A percentile compares a stretch with the other conserved stretches of the same genome.
phyloP scores from a whole-genome alignment of 805 yeast species.

The Yarrowia sp. region DNA sequence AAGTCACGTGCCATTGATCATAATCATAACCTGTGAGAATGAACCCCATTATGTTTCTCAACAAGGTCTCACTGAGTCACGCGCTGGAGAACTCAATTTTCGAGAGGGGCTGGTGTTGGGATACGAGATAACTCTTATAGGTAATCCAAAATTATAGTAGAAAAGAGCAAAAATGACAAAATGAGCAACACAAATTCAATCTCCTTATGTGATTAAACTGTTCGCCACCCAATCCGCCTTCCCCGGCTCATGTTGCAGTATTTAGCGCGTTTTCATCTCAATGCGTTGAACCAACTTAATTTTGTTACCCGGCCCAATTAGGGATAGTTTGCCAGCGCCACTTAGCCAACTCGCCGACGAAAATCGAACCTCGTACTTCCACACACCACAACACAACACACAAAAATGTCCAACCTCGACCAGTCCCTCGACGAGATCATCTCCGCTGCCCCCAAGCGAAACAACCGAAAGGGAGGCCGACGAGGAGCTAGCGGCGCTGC shows the following conservation, averaged over 20 bases:
- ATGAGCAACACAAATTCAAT: too few species aligned
- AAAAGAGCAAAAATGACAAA: too few species aligned
- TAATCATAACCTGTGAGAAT: too few species aligned
- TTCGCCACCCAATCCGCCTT: too few species aligned
- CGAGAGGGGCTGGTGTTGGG: background rate
- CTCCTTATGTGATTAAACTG: too few species aligned
- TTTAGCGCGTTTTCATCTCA: background rate
- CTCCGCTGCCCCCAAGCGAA: slow-evolving; percentile 48
- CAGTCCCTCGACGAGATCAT: slow-evolving; percentile 94
- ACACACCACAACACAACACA: background rate
- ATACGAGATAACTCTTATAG: too few species aligned
- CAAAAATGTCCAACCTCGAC: slow-evolving; percentile 59
- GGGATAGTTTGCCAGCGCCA: slow-evolving; percentile 8
- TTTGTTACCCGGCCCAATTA: background rate
- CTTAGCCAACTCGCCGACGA: background rate
- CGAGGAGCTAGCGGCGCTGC: slow-evolving; percentile 26
- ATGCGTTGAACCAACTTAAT: background rate
- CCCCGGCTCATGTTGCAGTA: too few species aligned
- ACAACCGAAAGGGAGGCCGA: slow-evolving; percentile 28
- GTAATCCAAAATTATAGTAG: too few species aligned
- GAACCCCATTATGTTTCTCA: too few species aligned
- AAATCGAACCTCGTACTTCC: slow-evolving; percentile 11
- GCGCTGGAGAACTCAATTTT: background rate
- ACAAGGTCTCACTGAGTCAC: background rate
- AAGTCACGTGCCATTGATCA: too few species aligned